phyloP scores from a whole-genome alignment of 2,329 filamentous ascomycete genomes.

The Pleoardoris graminearum region DNA sequence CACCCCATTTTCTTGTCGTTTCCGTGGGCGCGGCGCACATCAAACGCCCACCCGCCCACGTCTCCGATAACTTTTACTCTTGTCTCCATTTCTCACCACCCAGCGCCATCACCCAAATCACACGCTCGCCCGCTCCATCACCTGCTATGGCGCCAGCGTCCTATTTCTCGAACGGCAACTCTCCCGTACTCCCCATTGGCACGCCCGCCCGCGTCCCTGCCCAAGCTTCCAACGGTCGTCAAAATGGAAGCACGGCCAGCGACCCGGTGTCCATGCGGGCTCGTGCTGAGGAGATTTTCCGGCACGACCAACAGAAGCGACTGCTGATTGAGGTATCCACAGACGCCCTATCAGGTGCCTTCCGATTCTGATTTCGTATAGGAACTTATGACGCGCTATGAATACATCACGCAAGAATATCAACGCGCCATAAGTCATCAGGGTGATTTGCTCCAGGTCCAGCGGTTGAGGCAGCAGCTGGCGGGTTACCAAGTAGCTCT shows the following conservation, averaged over 20 bases:
- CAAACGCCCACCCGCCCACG: not conserved
- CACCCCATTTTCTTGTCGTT: not conserved
- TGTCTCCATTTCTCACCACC: not conserved
- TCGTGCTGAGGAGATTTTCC: constrained; percentile 38
- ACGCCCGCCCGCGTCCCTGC: not conserved
- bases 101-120: not conserved
- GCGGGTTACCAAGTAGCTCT: constrained; percentile 26
- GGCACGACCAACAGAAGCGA: constrained; percentile 36
- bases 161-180: constrained; percentile 7
- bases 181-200: constrained; percentile 4
- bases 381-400: constrained; percentile 49
- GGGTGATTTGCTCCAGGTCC: constrained; percentile 22
- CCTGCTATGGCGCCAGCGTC: constrained; percentile 21
- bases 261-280: constrained; percentile 26
- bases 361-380: constrained; percentile 19
- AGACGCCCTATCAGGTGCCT: not conserved
- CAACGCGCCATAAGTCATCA: constrained; percentile 23
- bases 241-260: not conserved
- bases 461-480: constrained; percentile 21
- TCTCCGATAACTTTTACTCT: no score
- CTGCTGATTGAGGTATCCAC: constrained; percentile 36
- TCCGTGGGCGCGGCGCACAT: not conserved
- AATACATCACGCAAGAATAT: constrained; percentile 41
- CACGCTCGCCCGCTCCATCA: not conserved
- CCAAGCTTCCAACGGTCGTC: not conserved